These are phyloP conservation scores for Sugiyamaella mastotermitis DNA, from an alignment of 805 yeast genomes.

Conservation along the genomic window DNA sequence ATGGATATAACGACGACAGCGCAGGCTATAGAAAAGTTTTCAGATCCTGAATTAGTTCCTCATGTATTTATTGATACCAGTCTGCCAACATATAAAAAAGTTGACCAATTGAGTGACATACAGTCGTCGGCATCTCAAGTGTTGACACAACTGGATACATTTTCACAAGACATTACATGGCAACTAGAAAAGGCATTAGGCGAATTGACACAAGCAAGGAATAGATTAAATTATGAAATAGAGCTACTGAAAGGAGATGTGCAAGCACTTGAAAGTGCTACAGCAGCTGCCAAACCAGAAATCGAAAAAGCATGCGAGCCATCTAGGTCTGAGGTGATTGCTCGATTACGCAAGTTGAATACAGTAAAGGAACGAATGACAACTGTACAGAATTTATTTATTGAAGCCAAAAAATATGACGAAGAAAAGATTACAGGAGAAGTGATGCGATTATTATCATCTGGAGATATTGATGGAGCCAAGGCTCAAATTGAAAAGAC, in stretches of 20 bases:
- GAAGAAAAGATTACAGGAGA: conserved; percentile 28
- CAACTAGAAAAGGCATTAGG: conserved; percentile 23
- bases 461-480: conserved; percentile 17
- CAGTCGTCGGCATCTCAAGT: conserved; percentile 26
- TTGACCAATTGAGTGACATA: conserved; percentile 20
- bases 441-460: conserved; percentile 12
- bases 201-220: conserved; percentile 22
- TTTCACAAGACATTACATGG: conserved; percentile 26
- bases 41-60: conserved; percentile 25
- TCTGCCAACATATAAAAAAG: conserved; percentile 15
- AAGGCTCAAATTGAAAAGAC: conserved; percentile 12
- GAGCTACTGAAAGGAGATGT: conserved; percentile 30
- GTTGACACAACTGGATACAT: conserved; percentile 27
- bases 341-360: conserved; percentile 21
- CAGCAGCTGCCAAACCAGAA: conserved; percentile 15
- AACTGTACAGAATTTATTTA: conserved; percentile 22
- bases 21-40: conserved; percentile 23
- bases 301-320: conserved; percentile 16
- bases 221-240: conserved; percentile 29
- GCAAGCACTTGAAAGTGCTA: conserved; percentile 17
- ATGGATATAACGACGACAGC: no score
- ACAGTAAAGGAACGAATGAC: conserved; percentile 22
- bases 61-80: conserved; percentile 23
- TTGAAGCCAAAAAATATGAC: conserved; percentile 21
- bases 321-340: conserved; percentile 1